Evolutionary conservation across 768 basidiomycete genomes (phyloP).

Genomic region (Sarcomyxa edulis): DNA sequence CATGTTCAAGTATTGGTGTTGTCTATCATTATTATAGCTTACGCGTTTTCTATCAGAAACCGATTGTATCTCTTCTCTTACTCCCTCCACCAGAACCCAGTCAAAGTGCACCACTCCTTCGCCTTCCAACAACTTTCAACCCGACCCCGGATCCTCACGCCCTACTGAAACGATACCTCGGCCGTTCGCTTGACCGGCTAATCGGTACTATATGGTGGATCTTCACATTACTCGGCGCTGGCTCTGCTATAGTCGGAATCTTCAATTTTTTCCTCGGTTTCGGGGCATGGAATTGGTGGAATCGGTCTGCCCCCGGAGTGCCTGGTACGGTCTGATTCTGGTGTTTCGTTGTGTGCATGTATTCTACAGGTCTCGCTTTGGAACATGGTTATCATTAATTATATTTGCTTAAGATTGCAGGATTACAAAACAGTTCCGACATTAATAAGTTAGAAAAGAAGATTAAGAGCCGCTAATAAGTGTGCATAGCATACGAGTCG

Average conservation of each 20-base stretch:
- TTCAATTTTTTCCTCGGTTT: slow-evolving; percentile 71
- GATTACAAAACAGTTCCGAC: no score
- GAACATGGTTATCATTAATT: no score
- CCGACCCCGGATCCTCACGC: slow-evolving; percentile 53
- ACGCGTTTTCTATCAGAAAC: slow-evolving; percentile 54
- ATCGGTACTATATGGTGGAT: slow-evolving; percentile 81
- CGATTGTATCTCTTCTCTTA: slow-evolving; percentile 69
- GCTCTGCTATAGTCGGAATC: slow-evolving; percentile 62
- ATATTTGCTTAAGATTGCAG: no score
- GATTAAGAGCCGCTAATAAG: no score
- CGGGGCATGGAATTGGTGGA: slow-evolving; percentile 62
- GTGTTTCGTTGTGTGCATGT: no score
- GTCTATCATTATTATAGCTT: slow-evolving; percentile 1
- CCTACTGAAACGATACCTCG: slow-evolving; percentile 54
- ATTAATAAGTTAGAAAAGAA: no score
- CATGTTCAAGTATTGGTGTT: neutral
- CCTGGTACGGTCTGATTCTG: no score
- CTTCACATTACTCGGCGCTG: slow-evolving; percentile 70
- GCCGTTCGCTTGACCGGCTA: slow-evolving; percentile 63
- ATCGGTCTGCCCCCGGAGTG: slow-evolving; percentile 10
- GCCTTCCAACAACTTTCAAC: slow-evolving; percentile 43
- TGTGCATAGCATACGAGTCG: no score
- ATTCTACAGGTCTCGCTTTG: no score
- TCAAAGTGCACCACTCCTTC: slow-evolving; percentile 35
- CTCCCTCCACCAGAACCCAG: slow-evolving; percentile 40